phyloP scores from a whole-genome alignment of 495 filamentous ascomycete species.

The Penicillium parvum region DNA sequence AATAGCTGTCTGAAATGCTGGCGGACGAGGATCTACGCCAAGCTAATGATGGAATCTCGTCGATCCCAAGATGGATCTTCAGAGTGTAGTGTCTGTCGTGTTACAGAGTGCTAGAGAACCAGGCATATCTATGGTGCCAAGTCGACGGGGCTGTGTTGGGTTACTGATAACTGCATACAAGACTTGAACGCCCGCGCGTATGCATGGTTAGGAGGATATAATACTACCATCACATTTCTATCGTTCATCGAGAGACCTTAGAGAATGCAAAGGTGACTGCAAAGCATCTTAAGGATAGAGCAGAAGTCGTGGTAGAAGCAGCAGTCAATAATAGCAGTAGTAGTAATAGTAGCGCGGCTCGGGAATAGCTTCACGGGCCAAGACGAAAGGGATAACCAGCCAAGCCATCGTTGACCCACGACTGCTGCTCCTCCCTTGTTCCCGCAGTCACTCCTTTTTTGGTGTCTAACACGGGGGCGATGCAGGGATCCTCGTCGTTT shows the following conservation, averaged over 20 bases:
- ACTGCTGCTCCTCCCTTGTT: neutral
- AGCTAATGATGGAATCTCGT: slow-evolving; percentile 1
- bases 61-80: neutral
- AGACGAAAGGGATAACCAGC: slow-evolving; percentile 15
- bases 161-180: neutral
- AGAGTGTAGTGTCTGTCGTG: too few species aligned
- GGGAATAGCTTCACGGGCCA: slow-evolving; percentile 4
- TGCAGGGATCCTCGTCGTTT: too few species aligned
- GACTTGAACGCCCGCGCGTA: too few species aligned
- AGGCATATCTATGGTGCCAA: neutral
- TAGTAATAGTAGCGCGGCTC: too few species aligned
- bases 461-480: neutral
- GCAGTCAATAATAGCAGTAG: too few species aligned
- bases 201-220: too few species aligned
- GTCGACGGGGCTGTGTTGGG: neutral
- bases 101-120: too few species aligned
- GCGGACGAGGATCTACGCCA: neutral
- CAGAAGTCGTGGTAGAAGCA: too few species aligned
- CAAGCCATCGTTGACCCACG: slow-evolving; percentile 7
- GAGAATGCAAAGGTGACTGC: too few species aligned
- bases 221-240: too few species aligned
- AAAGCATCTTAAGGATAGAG: too few species aligned
- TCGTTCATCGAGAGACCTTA: too few species aligned
- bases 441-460: neutral
- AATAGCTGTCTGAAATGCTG: slow-evolving; percentile 3